These are phyloP conservation scores for Phoenix dactylifera DNA, from an alignment of 176 grass and related monocot genomes.

Conservation along the genomic window DNA sequence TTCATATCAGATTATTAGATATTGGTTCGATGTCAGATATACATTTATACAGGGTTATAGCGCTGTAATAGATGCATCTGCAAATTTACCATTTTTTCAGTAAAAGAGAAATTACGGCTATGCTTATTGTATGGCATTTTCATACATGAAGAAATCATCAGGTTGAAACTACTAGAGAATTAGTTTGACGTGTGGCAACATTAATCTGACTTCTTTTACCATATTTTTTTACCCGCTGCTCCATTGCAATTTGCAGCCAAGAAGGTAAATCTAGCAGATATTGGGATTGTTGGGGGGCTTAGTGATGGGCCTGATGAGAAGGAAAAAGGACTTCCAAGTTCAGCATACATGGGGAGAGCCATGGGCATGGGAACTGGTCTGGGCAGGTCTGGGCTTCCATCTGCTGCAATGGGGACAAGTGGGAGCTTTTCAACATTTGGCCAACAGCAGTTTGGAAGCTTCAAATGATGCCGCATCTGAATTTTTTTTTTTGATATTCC, in stretches of 20 bases:
- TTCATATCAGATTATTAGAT: no score
- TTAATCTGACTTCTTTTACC: no score
- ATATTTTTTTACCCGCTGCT: neutral
- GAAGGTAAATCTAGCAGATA: slow-evolving; percentile 83
- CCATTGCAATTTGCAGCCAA: slow-evolving; percentile 51
- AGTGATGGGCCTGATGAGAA: slow-evolving; percentile 47
- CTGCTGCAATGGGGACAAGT: slow-evolving; percentile 21
- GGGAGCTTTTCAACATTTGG: slow-evolving; percentile 58
- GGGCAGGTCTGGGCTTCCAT: slow-evolving; percentile 40
- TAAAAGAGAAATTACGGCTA: no score
- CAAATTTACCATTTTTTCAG: no score
- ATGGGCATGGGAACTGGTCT: slow-evolving; percentile 39
- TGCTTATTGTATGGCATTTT: no score
- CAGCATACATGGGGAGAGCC: slow-evolving; percentile 26
- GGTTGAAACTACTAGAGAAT: no score
- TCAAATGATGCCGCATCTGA: slow-evolving; percentile 37
- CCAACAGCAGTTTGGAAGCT: slow-evolving; percentile 64
- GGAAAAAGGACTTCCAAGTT: slow-evolving; percentile 29
- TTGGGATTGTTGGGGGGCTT: slow-evolving; percentile 79
- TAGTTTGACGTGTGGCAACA: no score
- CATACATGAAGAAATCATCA: no score
- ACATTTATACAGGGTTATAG: no score
- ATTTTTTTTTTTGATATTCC: no score
- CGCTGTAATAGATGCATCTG: no score
- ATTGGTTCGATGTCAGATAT: no score